Base-by-base conservation (phyloP, 179 eudicot species). In the Carnegiea gigantea region DNA sequence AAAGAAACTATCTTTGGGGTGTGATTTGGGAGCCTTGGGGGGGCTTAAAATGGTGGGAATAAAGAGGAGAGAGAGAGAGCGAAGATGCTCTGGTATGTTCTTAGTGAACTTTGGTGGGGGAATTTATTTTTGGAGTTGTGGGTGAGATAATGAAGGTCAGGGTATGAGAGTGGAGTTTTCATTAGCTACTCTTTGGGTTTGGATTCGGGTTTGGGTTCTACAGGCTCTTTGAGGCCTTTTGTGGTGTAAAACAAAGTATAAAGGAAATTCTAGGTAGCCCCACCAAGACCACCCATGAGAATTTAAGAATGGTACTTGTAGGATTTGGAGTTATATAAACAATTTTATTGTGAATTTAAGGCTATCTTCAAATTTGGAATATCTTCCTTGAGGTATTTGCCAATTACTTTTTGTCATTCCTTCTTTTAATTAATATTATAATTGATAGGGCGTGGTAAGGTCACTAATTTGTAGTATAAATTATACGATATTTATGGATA, bases 221-320 rank as follows among this genome's bases (percentile, higher is more conserved):
- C 18, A 23, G 44, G 18, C 59, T 49, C 49, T 76, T 75, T 48
- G 60, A 62, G 20, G 33, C 21, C 26, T 51, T 81, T 81, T 60
- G 83, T 59, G 83, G 75, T 49, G 83, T 65, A 71, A 80, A 68
- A 80, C 70, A 80, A 30, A 84, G 71, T 44, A 40, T 60, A 77
- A 60, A 60, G 33, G 24, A 24, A 26, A 75, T 84, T 77, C 76
- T 57, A 53, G 46, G 24, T 10, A 11, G 24, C 80, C 86, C 86
- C 84, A 81, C 84, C 33, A 68, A 77, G 44, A 65, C 79, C 79
- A 77, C 72, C 79, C 40, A 77, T 60, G 53, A 78, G 60, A 60
- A 77, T 77, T 44, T 71, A 43, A 33, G 7, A 24, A 36, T 68
- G 14, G 57, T 7, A 48, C 53, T 51, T 17, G 14, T 1, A 13